Base-by-base conservation (phyloP, 73 alveolate genomes). In the Paramecium caudatum region DNA sequence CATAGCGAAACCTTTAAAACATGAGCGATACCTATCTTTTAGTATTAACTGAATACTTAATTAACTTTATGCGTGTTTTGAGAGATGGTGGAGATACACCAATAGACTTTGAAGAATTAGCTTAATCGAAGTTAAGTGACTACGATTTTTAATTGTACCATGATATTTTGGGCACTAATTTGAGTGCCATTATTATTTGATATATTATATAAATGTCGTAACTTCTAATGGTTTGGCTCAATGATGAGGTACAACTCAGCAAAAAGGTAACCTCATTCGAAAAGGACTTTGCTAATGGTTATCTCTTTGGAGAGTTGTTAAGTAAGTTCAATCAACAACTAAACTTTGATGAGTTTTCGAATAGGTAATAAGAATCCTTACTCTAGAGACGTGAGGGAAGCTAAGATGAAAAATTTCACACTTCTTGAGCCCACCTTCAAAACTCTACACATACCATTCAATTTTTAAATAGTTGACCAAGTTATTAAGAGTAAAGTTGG, bases 261-360 rank as follows among this genome's bases (percentile, higher is more conserved):
- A 70, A 78, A 94, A 93, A 95, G 82, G 98, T 98, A 15, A 93
- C 95, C 30, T 96, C 97, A 62, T 96, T 98, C 91, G 99, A 98
- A 92, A 91, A 96, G 63, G 99, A 97, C 91, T 97, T 97, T 90
- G 92, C 98, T 8, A 98, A 98, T 78, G 99, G 99, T 25, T 98
- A 95, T 94, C 94, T 97, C 23, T 94, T 98, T 47, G 99, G 99
- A 10, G 99, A 97, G 74, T 96, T 98, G 7, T 97, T 98, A 61
- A 95, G 96, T 70, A 97, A 97, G 92, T 98, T 95, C 91, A 98
- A 97, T 65, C 95, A 98, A 90, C 87, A 95, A 91, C 93, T 97
- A 50, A 95, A 98, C 82, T 95, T 98, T 83, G 90, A 91, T 5
- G 95, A 92, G 37, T 98, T 98, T 84, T 70, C 95, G 49, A 96